Conservation (phyloP, 2,329 filamentous ascomycete species). For the Xenoacremonium recifei region DNA sequence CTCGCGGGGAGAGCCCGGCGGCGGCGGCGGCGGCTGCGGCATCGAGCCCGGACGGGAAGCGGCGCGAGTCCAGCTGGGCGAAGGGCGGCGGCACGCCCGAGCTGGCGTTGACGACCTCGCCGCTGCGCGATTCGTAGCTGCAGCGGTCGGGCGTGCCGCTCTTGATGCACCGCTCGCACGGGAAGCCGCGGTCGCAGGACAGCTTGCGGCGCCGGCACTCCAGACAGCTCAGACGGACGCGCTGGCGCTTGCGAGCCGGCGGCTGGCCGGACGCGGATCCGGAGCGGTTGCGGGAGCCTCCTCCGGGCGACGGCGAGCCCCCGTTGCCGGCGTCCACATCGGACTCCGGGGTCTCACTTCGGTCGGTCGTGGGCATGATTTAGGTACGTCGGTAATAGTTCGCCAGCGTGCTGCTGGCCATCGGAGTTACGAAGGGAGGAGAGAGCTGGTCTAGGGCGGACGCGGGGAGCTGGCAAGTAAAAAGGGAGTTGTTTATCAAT, state of each 20-base stretch:
- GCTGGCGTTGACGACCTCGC: slow-evolving; percentile 48
- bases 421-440: slow-evolving; percentile 36
- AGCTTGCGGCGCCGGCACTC: slow-evolving; percentile 61
- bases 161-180: slow-evolving; percentile 62
- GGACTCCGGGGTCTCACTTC: slow-evolving; percentile 40
- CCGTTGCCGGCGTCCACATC: slow-evolving; percentile 26
- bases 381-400: too few relatives aligned
- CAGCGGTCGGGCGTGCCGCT: slow-evolving; percentile 60
- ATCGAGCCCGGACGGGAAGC: slow-evolving; percentile 31
- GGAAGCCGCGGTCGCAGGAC: slow-evolving; percentile 60
- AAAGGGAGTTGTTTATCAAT: slow-evolving; percentile 38
- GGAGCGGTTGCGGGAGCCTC: slow-evolving; percentile 27
- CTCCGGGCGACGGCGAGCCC: too few relatives aligned
- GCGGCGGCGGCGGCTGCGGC: not conserved
- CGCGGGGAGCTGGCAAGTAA: slow-evolving; percentile 27
- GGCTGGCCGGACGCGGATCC: slow-evolving; percentile 34
- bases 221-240: slow-evolving; percentile 58
- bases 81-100: slow-evolving; percentile 44
- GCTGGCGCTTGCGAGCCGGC: slow-evolving; percentile 55
- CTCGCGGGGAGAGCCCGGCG: slow-evolving; percentile 31
- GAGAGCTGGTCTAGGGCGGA: slow-evolving; percentile 15
- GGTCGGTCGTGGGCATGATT: slow-evolving; percentile 28
- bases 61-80: slow-evolving; percentile 40
- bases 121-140: slow-evolving; percentile 57
- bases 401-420: too few relatives aligned